These are phyloP conservation scores for Neobulgaria alba DNA, from an alignment of 2,329 filamentous ascomycete genomes.

Conservation along the genomic window DNA sequence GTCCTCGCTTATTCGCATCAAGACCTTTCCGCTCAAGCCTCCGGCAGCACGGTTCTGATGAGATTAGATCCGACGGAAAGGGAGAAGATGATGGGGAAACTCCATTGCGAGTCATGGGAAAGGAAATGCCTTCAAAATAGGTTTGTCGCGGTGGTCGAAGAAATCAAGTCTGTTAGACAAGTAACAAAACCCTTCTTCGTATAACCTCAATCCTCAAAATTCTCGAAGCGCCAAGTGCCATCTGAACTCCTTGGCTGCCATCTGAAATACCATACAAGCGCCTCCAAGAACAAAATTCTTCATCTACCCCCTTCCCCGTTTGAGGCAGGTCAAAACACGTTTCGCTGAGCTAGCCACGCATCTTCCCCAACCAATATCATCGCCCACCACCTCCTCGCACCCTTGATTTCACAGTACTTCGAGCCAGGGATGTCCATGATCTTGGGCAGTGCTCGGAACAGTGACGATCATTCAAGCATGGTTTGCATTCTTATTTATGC, in stretches of 20 bases:
- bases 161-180: not conserved
- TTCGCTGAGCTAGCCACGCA: slow-evolving; percentile 12
- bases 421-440: not conserved
- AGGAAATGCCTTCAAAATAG: not conserved
- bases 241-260: slow-evolving; percentile 5
- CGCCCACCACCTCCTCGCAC: not conserved
- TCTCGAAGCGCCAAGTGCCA: slow-evolving; percentile 3
- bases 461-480: slow-evolving; percentile 16
- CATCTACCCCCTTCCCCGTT: slow-evolving; percentile 5
- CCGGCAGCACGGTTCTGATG: slow-evolving; percentile 6
- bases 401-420: no score
- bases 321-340: slow-evolving; percentile 17
- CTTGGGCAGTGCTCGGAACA: slow-evolving; percentile 5
- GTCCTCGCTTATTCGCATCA: slow-evolving; percentile 13
- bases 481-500: slow-evolving; percentile 20
- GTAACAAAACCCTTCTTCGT: no score
- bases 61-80: slow-evolving; percentile 1
- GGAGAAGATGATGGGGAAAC: not conserved
- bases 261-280: slow-evolving; percentile 11
- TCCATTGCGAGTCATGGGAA: no score
- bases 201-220: not conserved
- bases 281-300: not conserved
- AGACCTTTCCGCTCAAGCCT: slow-evolving; percentile 8
- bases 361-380: slow-evolving; percentile 1
- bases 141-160: not conserved